Evolutionary conservation across 352 stramenopile species (phyloP).

Genomic region (Phytophthora europaea): DNA sequence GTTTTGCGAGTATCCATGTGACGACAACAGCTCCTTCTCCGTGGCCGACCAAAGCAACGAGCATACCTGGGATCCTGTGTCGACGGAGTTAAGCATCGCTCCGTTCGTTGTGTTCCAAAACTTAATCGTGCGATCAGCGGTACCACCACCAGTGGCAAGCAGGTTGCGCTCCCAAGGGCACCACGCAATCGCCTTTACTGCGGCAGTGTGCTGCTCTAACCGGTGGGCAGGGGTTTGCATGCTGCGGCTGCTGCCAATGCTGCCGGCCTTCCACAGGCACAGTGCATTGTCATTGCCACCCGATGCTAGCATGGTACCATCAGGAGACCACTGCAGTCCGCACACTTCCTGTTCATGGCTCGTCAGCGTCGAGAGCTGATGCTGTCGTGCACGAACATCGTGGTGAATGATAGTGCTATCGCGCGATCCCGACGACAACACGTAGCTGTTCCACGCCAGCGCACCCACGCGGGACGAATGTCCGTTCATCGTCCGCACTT

Average conservation of each 20-base stretch:
- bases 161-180: conserved; percentile 98
- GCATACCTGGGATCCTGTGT: conserved; percentile 99
- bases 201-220: conserved; percentile 97
- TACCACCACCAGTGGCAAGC: conserved; percentile 97
- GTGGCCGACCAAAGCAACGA: conserved; percentile 95
- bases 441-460: conserved; percentile 96
- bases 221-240: conserved; percentile 74
- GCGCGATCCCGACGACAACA: conserved; percentile 94
- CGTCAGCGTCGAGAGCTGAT: conserved; percentile 93
- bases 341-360: conserved; percentile 98
- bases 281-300: conserved; percentile 99
- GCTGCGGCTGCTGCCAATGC: conserved; percentile 78
- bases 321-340: conserved; percentile 96
- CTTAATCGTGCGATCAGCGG: conserved; percentile 99
- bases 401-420: conserved; percentile 96
- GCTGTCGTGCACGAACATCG: conserved; percentile 68
- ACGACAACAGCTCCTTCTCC: conserved; percentile 97
- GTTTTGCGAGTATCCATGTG: conserved; percentile 98
- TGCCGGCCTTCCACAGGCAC: conserved; percentile 96
- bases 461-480: conserved; percentile 95
- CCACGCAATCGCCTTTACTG: conserved; percentile 99
- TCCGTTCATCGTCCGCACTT: conserved; percentile 93
- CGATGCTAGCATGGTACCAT: conserved; percentile 96
- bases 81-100: conserved; percentile 96
- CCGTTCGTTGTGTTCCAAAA: conserved; percentile 98